phyloP scores from a whole-genome alignment of 2,329 filamentous ascomycete species.

The Hypoxylon sp. region DNA sequence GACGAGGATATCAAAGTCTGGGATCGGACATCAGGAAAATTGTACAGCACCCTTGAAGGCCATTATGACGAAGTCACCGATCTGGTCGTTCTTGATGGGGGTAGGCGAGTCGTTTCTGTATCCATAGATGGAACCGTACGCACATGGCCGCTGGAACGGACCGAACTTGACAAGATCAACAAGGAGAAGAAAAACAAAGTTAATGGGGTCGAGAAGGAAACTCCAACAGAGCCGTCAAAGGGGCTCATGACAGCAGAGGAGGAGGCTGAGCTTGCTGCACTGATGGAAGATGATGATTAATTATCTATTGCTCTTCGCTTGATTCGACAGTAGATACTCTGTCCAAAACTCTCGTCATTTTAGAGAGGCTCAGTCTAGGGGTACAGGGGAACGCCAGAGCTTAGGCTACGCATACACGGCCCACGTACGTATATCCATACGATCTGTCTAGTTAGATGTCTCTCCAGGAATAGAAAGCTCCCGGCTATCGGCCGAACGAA shows the following conservation, averaged over 20 bases:
- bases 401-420: conserved; percentile 9
- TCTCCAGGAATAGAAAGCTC: conserved; percentile 3
- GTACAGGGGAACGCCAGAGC: not conserved
- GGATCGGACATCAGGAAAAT: conserved; percentile 80
- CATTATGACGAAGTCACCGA: conserved; percentile 96
- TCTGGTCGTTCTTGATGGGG: conserved; percentile 72
- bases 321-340: not conserved
- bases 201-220: conserved; percentile 65
- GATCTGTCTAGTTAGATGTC: not conserved
- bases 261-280: conserved; percentile 89
- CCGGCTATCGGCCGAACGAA: conserved; percentile 26
- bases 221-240: conserved; percentile 62
- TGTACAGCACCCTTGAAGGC: conserved; percentile 81
- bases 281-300: conserved; percentile 85
- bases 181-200: conserved; percentile 67
- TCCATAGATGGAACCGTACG: conserved; percentile 92
- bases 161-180: conserved; percentile 65
- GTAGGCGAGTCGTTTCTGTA: conserved; percentile 78
- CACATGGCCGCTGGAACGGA: conserved; percentile 82
- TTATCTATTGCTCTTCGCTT: not conserved
- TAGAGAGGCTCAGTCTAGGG: not conserved
- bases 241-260: conserved; percentile 86
- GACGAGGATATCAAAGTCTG: conserved; percentile 94
- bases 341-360: not conserved
- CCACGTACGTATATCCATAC: not conserved